Evolutionary conservation across 116 monocot species (phyloP).

Genomic region (Zostera marina): DNA sequence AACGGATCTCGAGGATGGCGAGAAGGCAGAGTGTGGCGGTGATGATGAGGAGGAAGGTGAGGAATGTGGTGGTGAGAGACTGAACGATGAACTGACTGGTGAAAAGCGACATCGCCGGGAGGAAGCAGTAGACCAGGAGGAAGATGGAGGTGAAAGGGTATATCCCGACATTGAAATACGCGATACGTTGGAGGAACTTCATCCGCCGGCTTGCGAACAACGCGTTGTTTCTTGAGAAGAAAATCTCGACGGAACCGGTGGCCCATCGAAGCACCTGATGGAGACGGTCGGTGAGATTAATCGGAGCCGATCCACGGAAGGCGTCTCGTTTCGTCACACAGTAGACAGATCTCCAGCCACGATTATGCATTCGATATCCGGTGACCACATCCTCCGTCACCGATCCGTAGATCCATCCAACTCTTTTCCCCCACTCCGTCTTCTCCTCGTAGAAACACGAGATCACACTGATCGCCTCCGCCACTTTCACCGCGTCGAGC

Average conservation of each 20-base stretch:
- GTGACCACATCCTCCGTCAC: conserved; percentile 98
- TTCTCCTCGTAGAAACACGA: conserved; percentile 94
- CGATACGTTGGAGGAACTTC: conserved; percentile 81
- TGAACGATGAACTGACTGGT: conserved; percentile 89
- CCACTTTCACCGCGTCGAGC: conserved; percentile 68
- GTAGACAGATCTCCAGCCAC: conserved; percentile 87
- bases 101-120: conserved; percentile 84
- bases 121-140: conserved; percentile 71
- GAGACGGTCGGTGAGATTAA: conserved; percentile 86
- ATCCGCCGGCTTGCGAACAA: conserved; percentile 66
- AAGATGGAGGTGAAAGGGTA: conserved; percentile 95
- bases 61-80: conserved; percentile 40
- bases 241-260: conserved; percentile 97
- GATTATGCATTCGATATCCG: conserved; percentile 96
- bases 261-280: conserved; percentile 99
- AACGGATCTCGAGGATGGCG: conserved; percentile 77
- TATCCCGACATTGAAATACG: conserved; percentile 86
- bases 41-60: conserved; percentile 56
- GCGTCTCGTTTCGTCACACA: conserved; percentile 85
- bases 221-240: conserved; percentile 96
- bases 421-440: conserved; percentile 78
- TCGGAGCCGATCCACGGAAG: conserved; percentile 87
- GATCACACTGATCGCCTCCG: conserved; percentile 76
- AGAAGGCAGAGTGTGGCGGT: conserved; percentile 68
- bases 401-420: conserved; percentile 95